Base-by-base conservation (phyloP, 2,329 filamentous ascomycete genomes). In the Herpotrichia juniperi region DNA sequence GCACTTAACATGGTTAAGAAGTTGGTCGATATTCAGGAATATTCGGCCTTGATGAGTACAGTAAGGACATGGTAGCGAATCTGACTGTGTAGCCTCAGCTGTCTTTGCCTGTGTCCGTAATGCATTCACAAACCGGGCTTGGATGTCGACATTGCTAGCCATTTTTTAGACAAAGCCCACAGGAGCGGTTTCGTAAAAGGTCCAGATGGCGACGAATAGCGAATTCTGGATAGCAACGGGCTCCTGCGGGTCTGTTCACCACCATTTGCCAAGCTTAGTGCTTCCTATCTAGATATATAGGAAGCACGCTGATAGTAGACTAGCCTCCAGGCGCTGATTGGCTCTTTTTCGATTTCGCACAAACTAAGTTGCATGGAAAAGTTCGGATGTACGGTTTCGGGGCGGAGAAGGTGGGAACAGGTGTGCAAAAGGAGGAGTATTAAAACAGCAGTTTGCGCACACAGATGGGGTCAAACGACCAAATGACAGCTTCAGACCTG, bases 31-130 rank as follows among this genome's bases (percentile, higher is more conserved):
- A 26, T 9, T 58, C 9, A 67, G 66, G 50, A 74, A 74, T 0
- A 68, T 63, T 1, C 64, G 57, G 1, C 63, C 64, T 8, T 61
- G 48, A 21, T 68, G 63, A 4, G 47, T 50, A 22, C 63, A 63
- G 40, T 65, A 73, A 1, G 72, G 71, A 53, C 71, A 74, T 1
- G 59, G 46, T 5, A 71, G 44, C 19, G 58, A 46, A 16, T 61
- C 57, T 9, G 58, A 51, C 8, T 50, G 43, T 17, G 54, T 48
- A n/a, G 46, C 46, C 5, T 66, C 64, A 48, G 60, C 56, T 39
- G 59, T 62, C 42, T 63, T 67, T 19, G 57, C 54, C 58, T 73
- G 69, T 0, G 57, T 68, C 25, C 60, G 53, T 19, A 73, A 50
- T 1, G 62, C 62, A 17, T 59, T 56, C 9, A 66, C 58, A 21